Percentiles rank a stretch among this genome's conserved stretches.
These are phyloP conservation scores for Cornus suecica DNA, from an alignment of 148 eudicot genomes.

Conservation along the genomic window DNA sequence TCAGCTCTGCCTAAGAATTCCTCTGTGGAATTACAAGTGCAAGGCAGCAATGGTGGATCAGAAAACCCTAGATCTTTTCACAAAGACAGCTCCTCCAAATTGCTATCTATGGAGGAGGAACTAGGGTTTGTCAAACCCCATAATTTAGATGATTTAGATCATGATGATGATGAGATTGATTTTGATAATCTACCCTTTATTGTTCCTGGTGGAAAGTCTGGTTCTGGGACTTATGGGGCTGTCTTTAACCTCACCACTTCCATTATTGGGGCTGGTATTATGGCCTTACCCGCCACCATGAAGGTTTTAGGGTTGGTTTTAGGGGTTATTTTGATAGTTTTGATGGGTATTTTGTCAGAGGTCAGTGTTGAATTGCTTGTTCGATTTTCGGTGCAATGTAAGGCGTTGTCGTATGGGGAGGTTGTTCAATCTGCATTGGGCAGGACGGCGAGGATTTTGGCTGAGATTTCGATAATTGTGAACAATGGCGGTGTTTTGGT, in stretches of 20 bases:
- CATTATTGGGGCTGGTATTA: constrained; percentile 93
- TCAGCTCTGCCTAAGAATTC: constrained; percentile 35
- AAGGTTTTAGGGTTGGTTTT: constrained; percentile 72
- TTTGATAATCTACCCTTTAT: constrained; percentile 60
- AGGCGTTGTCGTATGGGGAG: constrained; percentile 79
- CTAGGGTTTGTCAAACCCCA: constrained; percentile 20
- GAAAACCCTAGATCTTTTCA: constrained; percentile 18
- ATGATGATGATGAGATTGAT: constrained; percentile 43
- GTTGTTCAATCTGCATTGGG: constrained; percentile 84
- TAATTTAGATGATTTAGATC: constrained; percentile 27
- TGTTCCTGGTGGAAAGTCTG: constrained; percentile 43
- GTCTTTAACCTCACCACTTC: constrained; percentile 89
- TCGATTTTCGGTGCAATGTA: constrained; percentile 64
- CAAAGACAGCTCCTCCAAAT: constrained; percentile 20
- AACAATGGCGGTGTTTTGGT: constrained; percentile 89
- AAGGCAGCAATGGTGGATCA: constrained; percentile 25
- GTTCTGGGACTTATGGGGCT: constrained; percentile 79
- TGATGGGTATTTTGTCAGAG: constrained; percentile 89
- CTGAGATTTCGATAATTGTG: constrained; percentile 80
- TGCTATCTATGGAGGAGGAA: constrained; percentile 28
- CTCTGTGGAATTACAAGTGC: constrained; percentile 31
- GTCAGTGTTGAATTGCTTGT: constrained; percentile 77
- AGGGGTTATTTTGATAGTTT: constrained; percentile 60
- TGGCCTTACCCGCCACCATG: constrained; percentile 98
- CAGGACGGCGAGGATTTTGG: constrained; percentile 60